Base-by-base conservation (phyloP, 805 yeast species). In the Metschnikowia continentalis region DNA sequence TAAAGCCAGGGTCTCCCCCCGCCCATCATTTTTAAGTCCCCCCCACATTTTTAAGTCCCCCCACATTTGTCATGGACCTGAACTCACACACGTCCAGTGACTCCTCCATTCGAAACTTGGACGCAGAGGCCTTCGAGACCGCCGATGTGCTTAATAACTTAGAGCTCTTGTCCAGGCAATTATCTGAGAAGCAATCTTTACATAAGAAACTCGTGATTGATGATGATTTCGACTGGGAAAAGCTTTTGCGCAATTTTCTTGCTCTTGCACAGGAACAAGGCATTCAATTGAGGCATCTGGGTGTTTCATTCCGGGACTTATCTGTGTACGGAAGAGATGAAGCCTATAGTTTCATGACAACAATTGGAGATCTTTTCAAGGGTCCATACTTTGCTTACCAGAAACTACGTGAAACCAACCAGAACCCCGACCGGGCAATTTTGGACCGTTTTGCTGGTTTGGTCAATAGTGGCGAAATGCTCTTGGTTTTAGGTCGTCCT, bases 401-500 rank as follows among this genome's bases (percentile, higher is more conserved):
- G 38, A n/a, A 17, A 17, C 11, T 17, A 3, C 20, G 38, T 10
- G 38, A 35, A 10, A 5, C 38, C 5, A 8, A 6, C 1, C 15
- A 5, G 3, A 15, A 11, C 38, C 15, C 15, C 5, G 38, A 35
- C 32, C 17, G 36, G 11, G 37, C 42, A 36, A 14, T 38, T 6
- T 19, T 38, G 26, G 15, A 35, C 20, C 10, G 5, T 10, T 35
- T 35, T 17, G 11, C 38, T 17, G 38, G 38, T 3, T 15, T 35
- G 20, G 38, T 35, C 38, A 15, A 35, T n/a, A 35, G 38, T 35
- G 38, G 38, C 14, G 38, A 35, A 17, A 35, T 35, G 38, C 20
- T 35, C 20, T 35, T 35, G 38, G 90, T 86, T 11, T 69, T 86
- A 38, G 92, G 92, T 48, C 77, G 90, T 64, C 92, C 91, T 1